Conservation (phyloP, 2,329 filamentous ascomycete species). For the Alternaria sp. region DNA sequence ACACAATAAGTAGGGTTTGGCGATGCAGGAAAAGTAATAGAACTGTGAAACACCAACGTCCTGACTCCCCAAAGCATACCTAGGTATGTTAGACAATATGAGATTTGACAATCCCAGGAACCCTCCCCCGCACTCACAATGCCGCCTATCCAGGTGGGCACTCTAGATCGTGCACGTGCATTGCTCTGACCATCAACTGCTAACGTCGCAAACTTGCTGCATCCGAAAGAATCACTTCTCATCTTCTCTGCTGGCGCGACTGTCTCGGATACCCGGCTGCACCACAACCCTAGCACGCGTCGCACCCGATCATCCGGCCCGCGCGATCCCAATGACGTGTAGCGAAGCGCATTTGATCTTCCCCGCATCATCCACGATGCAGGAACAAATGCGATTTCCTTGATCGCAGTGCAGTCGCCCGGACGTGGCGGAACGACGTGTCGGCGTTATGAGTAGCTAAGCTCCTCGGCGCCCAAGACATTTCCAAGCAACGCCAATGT, state of each 20-base stretch:
- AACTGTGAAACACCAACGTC: not conserved
- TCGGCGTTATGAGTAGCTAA: not conserved
- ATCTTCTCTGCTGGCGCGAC: not conserved
- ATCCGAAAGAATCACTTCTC: not conserved
- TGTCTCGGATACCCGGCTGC: conserved; percentile 1
- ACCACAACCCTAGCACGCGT: not conserved
- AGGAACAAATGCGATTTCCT: conserved; percentile 6
- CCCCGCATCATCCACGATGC: conserved; percentile 1
- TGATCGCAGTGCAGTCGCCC: conserved; percentile 2
- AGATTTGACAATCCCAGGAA: not conserved
- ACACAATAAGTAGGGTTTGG: not conserved
- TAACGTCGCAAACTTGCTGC: not conserved
- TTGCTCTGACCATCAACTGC: not conserved
- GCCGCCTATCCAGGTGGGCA: not conserved
- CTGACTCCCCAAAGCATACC: not conserved
- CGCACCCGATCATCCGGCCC: conserved; percentile 1
- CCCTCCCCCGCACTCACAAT: not conserved
- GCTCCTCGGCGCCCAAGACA: conserved; percentile 10
- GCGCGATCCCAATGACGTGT: conserved; percentile 3
- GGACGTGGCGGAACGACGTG: conserved; percentile 11
- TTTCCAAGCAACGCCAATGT: conserved; percentile 24
- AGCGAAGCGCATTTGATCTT: conserved; percentile 4
- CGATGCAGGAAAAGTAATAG: not conserved
- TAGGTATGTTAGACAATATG: not conserved
- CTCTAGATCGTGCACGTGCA: not conserved